Conservation (phyloP, 2,329 filamentous ascomycete genomes). For the Diplodia intermedia region DNA sequence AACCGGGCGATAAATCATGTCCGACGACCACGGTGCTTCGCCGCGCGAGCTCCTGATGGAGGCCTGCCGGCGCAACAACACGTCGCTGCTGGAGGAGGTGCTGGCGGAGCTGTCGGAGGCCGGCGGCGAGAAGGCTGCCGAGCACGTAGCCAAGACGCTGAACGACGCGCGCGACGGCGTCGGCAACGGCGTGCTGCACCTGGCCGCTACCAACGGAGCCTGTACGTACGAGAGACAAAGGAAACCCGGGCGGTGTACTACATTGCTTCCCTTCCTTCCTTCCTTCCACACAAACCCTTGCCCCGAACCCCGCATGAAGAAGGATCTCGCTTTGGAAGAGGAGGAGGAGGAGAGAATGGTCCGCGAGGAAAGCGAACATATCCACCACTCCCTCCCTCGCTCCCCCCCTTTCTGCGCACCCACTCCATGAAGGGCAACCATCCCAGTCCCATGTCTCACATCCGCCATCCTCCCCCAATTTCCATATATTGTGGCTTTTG, state of each 20-base stretch:
- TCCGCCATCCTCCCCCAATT: background rate
- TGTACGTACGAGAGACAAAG: conserved; percentile 64
- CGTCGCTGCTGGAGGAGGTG: conserved; percentile 79
- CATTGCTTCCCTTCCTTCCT: background rate
- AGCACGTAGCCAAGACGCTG: conserved; percentile 76
- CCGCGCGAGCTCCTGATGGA: conserved; percentile 86
- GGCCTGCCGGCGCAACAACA: conserved; percentile 92
- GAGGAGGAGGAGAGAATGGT: background rate
- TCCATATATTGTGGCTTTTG: conserved; percentile 9
- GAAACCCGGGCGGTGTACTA: background rate
- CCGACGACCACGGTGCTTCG: conserved; percentile 73
- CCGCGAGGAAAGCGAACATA: background rate
- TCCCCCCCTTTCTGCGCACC: background rate
- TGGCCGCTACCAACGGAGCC: conserved; percentile 84
- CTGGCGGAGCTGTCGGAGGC: conserved; percentile 63
- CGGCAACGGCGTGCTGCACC: conserved; percentile 87
- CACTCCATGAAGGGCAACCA: background rate
- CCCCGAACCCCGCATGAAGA: background rate
- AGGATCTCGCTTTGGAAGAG: background rate
- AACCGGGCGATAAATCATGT: background rate
- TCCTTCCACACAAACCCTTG: background rate
- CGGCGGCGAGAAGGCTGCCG: conserved; percentile 59
- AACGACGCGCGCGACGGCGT: conserved; percentile 86
- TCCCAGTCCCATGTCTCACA: conserved; percentile 1
- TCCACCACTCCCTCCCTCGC: background rate